Conservation (phyloP, 176 grass and related monocot species). For the Leersia perrieri region DNA sequence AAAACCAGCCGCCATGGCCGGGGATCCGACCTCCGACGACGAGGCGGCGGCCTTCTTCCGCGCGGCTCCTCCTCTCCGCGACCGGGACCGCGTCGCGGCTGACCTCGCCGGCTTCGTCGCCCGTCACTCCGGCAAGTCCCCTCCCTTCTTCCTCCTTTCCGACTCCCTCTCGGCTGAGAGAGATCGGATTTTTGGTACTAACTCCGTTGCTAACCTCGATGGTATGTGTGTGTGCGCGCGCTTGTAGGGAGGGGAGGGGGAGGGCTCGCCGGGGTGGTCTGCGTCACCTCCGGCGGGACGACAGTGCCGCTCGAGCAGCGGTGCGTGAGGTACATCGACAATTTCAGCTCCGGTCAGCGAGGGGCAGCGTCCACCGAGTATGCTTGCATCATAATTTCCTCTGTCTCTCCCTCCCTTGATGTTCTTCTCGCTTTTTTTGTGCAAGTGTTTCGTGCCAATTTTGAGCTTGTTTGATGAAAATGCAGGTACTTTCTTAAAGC, state of each 20-base stretch:
- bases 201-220: neutral
- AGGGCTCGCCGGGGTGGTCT: constrained; percentile 45
- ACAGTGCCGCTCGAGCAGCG: constrained; percentile 91
- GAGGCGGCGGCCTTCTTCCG: constrained; percentile 41
- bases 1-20: neutral
- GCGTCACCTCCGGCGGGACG: constrained; percentile 87
- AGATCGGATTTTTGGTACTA: neutral
- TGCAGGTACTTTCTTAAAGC: constrained; percentile 77
- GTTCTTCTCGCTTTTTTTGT: neutral
- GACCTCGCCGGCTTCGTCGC: constrained; percentile 24
- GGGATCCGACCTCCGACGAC: neutral
- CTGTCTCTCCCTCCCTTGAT: no score
- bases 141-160: neutral
- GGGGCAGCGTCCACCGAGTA: constrained; percentile 86
- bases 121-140: constrained; percentile 41
- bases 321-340: constrained; percentile 90
- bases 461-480: neutral
- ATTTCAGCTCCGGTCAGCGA: constrained; percentile 82
- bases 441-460: neutral
- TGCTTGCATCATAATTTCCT: neutral
- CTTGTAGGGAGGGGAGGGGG: constrained; percentile 22
- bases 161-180: no score
- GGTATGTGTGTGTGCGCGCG: constrained; percentile 4
- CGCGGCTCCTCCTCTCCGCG: constrained; percentile 39
- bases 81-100: constrained; percentile 16